Conservation (phyloP, 257 asterid species). For the Nicotiana knightiana region DNA sequence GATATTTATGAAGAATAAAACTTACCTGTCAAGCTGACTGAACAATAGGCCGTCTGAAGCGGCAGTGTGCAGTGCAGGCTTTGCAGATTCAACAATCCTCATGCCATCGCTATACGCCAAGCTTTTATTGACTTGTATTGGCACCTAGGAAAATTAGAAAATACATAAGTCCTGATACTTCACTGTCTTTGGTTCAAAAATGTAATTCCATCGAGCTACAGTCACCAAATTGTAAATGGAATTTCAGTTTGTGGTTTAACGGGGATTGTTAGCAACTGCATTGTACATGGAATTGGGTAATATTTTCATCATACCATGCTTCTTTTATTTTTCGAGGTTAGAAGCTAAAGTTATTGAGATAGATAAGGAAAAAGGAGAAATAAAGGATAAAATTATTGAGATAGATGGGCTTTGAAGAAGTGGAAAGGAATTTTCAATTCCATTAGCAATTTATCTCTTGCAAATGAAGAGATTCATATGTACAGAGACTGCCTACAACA, state of each 20-base stretch:
- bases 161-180: neutral
- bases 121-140: constrained; percentile 50
- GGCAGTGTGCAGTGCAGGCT: constrained; percentile 12
- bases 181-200: neutral
- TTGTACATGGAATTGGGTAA: neutral
- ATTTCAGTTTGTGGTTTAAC: neutral
- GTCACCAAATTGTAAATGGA: neutral
- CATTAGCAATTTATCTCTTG: neutral
- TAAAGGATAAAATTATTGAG: no score
- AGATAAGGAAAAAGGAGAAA: no score
- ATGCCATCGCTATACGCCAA: constrained; percentile 47
- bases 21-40: constrained; percentile 33
- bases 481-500: neutral
- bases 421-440: neutral
- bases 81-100: constrained; percentile 42
- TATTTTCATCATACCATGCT: neutral
- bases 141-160: constrained; percentile 25
- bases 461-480: neutral
- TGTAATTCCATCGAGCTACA: neutral
- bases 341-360: no score
- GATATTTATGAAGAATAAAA: neutral
- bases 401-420: no score
- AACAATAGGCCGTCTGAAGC: constrained; percentile 25
- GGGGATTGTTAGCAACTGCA: neutral
- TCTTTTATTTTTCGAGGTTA: no score